Evolutionary conservation across 116 monocot species (phyloP).

Genomic region (Trichopus zeylanicus): DNA sequence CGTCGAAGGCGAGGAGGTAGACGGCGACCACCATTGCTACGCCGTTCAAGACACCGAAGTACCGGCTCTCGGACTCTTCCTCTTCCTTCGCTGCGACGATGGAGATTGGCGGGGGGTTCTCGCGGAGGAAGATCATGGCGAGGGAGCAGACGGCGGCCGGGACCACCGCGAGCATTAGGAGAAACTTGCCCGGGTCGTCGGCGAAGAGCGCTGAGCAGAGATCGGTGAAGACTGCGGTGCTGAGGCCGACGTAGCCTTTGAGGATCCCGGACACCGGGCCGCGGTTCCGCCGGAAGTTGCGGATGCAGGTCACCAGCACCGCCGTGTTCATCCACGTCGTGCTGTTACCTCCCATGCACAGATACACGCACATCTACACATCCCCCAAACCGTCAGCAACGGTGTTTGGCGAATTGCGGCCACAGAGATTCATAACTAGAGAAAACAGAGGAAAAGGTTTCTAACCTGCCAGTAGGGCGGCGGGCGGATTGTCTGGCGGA

Average conservation of each 20-base stretch:
- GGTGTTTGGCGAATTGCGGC: neutral
- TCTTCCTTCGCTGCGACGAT: slow-evolving; percentile 1
- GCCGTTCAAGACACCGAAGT: slow-evolving; percentile 56
- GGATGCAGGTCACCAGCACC: slow-evolving; percentile 91
- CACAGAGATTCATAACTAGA: neutral
- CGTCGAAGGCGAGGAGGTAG: slow-evolving; percentile 67
- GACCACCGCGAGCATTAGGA: slow-evolving; percentile 73
- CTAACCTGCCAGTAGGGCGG: slow-evolving; percentile 95
- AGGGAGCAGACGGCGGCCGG: slow-evolving; percentile 57
- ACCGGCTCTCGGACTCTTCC: slow-evolving; percentile 28
- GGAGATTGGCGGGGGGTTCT: slow-evolving; percentile 15
- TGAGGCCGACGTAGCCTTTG: slow-evolving; percentile 86
- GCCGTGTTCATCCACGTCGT: slow-evolving; percentile 99
- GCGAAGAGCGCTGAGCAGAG: slow-evolving; percentile 81
- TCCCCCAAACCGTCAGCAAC: neutral
- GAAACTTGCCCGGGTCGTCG: slow-evolving; percentile 64
- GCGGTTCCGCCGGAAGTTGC: slow-evolving; percentile 79
- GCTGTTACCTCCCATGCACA: slow-evolving; percentile 96
- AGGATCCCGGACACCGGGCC: slow-evolving; percentile 89
- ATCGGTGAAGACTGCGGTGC: slow-evolving; percentile 98
- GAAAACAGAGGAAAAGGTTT: neutral
- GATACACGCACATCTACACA: slow-evolving; percentile 83
- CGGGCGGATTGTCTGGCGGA: slow-evolving; percentile 54
- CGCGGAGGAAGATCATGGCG: slow-evolving; percentile 87
- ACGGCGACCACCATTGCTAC: slow-evolving; percentile 68